Evolutionary conservation across 2,329 filamentous ascomycete genomes (phyloP), one percentile per base, ranked within the genome.

Genomic region (Ascomycota sp.): DNA sequence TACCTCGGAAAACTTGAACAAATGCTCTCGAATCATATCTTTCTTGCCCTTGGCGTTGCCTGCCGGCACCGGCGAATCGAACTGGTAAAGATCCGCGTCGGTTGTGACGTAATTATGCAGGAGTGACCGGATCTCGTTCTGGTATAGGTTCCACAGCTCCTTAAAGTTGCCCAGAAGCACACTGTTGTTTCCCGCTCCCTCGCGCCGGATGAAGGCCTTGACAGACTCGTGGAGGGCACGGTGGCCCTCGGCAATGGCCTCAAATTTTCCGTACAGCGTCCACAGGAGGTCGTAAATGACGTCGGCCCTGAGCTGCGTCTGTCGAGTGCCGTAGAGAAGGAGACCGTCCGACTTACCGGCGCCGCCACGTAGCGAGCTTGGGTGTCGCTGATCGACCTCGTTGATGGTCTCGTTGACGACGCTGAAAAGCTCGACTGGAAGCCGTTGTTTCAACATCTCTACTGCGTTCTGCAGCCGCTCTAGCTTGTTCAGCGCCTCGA

Each of bases 91-190:
- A 40, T 91, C 77, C 24, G 79, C 82, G 49, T 92, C 83, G 2
- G 83, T 91, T 1, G 89, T 91, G 34, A 98, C 72, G 50, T 98
- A 95, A 51, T 93, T 92, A 54, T 95, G 89, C 37, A 98, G 60
- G 10, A 98, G 60, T 6, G 84, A 91, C 30, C 84, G 72, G 42
- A 98, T 95, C 62, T 98, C 89, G 53, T 91, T 95, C 49, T 98
- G 89, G 47, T 93, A 86, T 7, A 98, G 61, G 49, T 93, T 92
- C 91, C 91, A 98, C 29, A 98, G 59, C 55, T 95, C 89, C 47
- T 86, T 89, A 56, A 98, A 98, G 36, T 83, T 83, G 36, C 82
- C 75, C 6, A 82, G 75, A 33, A 95, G 64, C 1, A 69, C 65
- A 29, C 59, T 66, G 44, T 70, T 58, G 59, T 76, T 60, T 52